Conservation (phyloP, 768 basidiomycete species). For the Rhodosporidiobolus odoratus region DNA sequence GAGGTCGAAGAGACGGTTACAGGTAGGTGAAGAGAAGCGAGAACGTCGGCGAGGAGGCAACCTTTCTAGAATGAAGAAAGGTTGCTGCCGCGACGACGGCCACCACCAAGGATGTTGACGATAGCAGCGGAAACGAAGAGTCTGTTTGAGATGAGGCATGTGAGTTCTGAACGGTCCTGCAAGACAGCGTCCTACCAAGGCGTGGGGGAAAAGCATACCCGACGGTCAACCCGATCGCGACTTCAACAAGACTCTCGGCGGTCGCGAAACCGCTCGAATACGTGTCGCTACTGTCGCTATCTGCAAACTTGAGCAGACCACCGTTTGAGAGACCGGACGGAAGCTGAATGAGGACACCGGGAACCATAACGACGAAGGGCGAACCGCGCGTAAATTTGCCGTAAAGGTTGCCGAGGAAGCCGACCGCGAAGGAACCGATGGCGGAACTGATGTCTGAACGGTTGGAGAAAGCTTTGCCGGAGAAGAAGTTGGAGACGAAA, state of each 20-base stretch:
- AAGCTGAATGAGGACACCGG: conserved; percentile 73
- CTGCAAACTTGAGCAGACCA: conserved; percentile 68
- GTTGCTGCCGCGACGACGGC: conserved; percentile 47
- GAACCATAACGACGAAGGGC: conserved; percentile 74
- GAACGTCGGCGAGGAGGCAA: not conserved
- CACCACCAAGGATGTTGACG: conserved; percentile 46
- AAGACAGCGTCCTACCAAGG: conserved; percentile 46
- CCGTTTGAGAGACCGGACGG: conserved; percentile 75
- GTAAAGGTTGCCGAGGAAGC: conserved; percentile 70
- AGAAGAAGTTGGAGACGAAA: conserved; percentile 70
- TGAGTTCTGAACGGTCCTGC: conserved; percentile 64
- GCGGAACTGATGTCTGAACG: conserved; percentile 66
- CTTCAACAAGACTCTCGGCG: conserved; percentile 68
- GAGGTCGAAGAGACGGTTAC: no score
- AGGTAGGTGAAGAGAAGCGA: not conserved
- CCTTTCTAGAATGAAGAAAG: conserved; percentile 49
- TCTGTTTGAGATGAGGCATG: conserved; percentile 67
- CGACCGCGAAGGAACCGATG: conserved; percentile 74
- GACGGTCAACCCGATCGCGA: conserved; percentile 72
- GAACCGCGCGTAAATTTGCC: conserved; percentile 65
- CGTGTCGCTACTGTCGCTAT: conserved; percentile 47
- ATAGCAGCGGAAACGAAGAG: conserved; percentile 61
- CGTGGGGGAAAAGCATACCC: conserved; percentile 61
- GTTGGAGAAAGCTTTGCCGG: conserved; percentile 49
- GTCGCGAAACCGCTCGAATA: conserved; percentile 69